Conservation (phyloP, 202 grass and related monocot species). For the Setaria italica region DNA sequence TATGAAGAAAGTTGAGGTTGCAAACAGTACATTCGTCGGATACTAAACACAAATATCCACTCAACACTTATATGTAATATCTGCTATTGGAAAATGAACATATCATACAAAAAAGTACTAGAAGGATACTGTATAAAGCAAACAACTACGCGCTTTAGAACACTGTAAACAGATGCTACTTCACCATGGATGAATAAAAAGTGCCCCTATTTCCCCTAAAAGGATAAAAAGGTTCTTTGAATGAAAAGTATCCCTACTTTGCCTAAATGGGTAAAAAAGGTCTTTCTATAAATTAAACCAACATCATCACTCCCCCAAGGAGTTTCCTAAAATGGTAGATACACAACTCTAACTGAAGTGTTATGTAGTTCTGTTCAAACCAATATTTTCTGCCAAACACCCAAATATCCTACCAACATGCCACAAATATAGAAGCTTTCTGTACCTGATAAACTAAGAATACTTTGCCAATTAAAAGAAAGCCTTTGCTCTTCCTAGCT, state of each 20-base stretch:
- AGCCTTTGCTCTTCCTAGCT: not conserved
- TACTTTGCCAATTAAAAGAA: not conserved
- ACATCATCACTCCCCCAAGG: not conserved
- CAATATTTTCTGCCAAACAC: slow-evolving; percentile 8
- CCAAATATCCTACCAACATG: not conserved
- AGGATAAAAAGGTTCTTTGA: not conserved
- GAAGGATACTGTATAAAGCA: slow-evolving; percentile 2
- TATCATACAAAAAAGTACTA: slow-evolving; percentile 2
- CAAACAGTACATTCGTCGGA: not conserved
- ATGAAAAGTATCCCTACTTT: not conserved
- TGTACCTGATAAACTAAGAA: not conserved
- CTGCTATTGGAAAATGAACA: not conserved
- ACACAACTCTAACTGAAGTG: not conserved
- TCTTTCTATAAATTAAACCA: not conserved
- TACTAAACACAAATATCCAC: slow-evolving; percentile 10
- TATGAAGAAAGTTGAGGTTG: not conserved
- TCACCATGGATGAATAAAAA: not conserved
- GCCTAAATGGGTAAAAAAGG: not conserved
- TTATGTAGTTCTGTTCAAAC: not conserved
- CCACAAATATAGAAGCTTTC: not conserved
- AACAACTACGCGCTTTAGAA: not conserved
- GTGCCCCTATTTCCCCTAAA: not conserved
- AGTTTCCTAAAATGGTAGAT: not conserved
- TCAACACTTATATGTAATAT: not conserved
- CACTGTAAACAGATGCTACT: not conserved